These are phyloP conservation scores for Trichosanthes truncata DNA, from an alignment of 306 rosid genomes.

Conservation along the genomic window DNA sequence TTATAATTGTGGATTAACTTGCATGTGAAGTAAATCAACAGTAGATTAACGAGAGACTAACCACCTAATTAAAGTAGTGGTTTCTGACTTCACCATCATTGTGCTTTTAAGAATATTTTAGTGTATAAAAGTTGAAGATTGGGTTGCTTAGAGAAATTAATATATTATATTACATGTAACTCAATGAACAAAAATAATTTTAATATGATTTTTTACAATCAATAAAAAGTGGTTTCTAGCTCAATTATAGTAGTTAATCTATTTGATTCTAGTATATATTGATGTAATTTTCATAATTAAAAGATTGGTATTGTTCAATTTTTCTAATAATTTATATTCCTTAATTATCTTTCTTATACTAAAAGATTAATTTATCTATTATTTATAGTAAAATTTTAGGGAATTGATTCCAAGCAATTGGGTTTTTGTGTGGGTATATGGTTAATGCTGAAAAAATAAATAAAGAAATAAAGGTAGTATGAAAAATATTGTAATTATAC, in stretches of 20 bases:
- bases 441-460: too few species aligned
- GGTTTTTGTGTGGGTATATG: too few species aligned
- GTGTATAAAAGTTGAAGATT: background rate
- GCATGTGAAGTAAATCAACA: constrained; percentile 2
- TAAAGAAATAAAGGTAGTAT: too few species aligned
- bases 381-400: too few species aligned
- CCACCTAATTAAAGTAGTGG: constrained; percentile 1
- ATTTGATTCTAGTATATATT: background rate
- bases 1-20: background rate
- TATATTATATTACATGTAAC: background rate
- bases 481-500: too few species aligned
- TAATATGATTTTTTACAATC: background rate
- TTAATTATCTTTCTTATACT: too few species aligned
- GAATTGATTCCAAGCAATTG: too few species aligned
- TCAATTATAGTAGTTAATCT: too few species aligned
- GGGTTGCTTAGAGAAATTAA: background rate
- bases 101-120: background rate
- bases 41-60: background rate
- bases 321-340: too few species aligned
- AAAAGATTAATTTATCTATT: too few species aligned
- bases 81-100: constrained; percentile 1
- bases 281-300: background rate
- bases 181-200: background rate
- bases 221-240: background rate
- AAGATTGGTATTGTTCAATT: too few species aligned